A percentile compares a stretch with the other conserved stretches of the same genome.
phyloP scores from a whole-genome alignment of 805 yeast genomes.

The Candida bentonensis region DNA sequence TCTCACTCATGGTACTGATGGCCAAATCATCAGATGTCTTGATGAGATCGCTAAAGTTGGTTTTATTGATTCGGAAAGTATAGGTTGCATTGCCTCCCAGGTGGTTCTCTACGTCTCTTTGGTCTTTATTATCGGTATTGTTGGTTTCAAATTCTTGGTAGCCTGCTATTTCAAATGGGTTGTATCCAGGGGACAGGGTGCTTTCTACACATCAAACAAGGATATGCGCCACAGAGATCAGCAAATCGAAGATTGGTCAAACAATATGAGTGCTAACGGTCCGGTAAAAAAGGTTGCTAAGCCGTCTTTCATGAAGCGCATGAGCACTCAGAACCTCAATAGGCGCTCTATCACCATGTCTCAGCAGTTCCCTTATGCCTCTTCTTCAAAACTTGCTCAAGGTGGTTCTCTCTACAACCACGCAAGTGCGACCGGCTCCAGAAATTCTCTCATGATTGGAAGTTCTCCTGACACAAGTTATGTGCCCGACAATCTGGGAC shows the following conservation, averaged over 20 bases:
- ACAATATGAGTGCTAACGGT: constrained; percentile 32
- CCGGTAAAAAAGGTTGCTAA: constrained; percentile 7
- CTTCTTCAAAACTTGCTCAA: constrained; percentile 19
- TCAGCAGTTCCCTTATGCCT: constrained; percentile 18
- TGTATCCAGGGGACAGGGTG: constrained; percentile 70
- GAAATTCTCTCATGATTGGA: constrained; percentile 5
- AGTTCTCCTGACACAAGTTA: constrained; percentile 3
- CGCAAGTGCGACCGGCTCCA: constrained; percentile 3
- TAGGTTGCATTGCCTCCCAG: constrained; percentile 87
- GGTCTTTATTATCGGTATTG: constrained; percentile 72
- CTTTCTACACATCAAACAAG: constrained; percentile 42
- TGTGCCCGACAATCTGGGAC: constrained; percentile 1
- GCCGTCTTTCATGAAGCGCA: neutral
- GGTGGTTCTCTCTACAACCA: constrained; percentile 19
- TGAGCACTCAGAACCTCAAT: neutral
- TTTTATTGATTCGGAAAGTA: constrained; percentile 69
- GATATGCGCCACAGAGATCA: constrained; percentile 47
- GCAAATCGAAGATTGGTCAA: constrained; percentile 77
- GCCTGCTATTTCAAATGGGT: constrained; percentile 88
- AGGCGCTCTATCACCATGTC: constrained; percentile 19
- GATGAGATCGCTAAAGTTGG: constrained; percentile 83
- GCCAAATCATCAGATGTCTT: constrained; percentile 67
- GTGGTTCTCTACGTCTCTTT: constrained; percentile 72
- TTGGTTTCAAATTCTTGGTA: constrained; percentile 58
- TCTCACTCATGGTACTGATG: constrained; percentile 47